Evolutionary conservation across 257 asterid species (phyloP), one percentile per base, ranked within the genome.

Genomic region (Salvia miltiorrhiza): DNA sequence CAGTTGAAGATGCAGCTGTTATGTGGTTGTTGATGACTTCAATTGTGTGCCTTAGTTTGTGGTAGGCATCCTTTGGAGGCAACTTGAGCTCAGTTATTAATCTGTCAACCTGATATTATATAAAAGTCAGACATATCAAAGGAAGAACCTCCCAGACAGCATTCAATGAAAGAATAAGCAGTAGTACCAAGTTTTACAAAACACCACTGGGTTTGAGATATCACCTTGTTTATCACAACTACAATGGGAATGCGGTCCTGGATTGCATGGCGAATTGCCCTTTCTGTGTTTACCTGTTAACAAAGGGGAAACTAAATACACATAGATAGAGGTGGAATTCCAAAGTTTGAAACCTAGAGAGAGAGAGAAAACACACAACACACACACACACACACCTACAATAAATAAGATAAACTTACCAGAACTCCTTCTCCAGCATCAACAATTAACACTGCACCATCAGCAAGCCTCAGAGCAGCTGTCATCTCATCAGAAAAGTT

Each of bases 391-490:
- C 1, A 48, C 16, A 44, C 10, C 44, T 30, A 11, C 20, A 14
- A 21, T 17, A 47, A 48, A 70, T 21, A 35, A 73, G 37, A 41
- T 28, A 56, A 73, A 78, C 64, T 76, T 75, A 93, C 99, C 99
- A 94, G 83, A 57, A 90, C 96, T 78, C 99, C 97, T 69, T 89
- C 99, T 54, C 89, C 99, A 61, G 97, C 99, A 83, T 94, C 99
- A 61, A 94, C 97, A 73, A 94, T 77, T 76, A 94, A 80, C 35
- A 94, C 97, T 16, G 97, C 99, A 73, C 99, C 99, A 84, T 94
- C 99, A 53, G 99, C 96, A 78, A 94, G 97, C 81, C 99, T 85
- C 43, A 93, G 85, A 9, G 97, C 96, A 71, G 99, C 97, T 26
- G 95, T 79, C 97, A 93, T 93, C 80, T 93, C 99, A 83, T 93